These are phyloP conservation scores for Xylariaceae sp. DNA, from an alignment of 2,329 filamentous ascomycete species.

Conservation along the genomic window DNA sequence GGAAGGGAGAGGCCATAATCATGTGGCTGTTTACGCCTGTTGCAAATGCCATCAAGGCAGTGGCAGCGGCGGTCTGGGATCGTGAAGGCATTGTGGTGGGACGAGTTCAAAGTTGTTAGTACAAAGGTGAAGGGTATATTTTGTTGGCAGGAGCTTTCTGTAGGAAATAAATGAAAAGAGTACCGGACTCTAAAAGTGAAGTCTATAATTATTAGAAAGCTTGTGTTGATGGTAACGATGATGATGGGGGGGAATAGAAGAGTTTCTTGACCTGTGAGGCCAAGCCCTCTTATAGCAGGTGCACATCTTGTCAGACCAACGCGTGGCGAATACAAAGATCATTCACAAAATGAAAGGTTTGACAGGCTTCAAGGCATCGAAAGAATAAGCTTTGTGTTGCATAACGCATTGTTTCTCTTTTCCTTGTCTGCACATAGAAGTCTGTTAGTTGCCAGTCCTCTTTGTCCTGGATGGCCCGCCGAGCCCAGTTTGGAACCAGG, in stretches of 20 bases:
- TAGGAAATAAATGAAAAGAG: constrained; percentile 5
- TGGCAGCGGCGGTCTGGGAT: constrained; percentile 24
- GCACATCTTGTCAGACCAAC: no score
- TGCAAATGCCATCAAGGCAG: constrained; percentile 45
- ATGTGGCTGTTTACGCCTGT: constrained; percentile 58
- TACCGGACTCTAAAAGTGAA: constrained; percentile 14
- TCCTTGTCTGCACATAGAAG: no score
- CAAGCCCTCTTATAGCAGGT: neutral
- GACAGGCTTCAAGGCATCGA: no score
- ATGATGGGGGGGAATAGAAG: constrained; percentile 1
- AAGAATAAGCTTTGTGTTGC: no score
- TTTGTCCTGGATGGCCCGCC: no score
- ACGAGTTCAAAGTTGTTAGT: neutral
- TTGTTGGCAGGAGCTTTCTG: no score
- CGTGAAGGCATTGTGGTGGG: constrained; percentile 35
- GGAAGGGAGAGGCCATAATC: constrained; percentile 55
- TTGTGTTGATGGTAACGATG: constrained; percentile 1
- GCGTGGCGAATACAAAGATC: no score
- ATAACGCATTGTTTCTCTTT: no score
- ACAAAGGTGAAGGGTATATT: neutral
- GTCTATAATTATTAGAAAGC: neutral
- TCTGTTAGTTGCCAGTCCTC: no score
- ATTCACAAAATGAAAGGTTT: no score
- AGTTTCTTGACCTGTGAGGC: constrained; percentile 1
- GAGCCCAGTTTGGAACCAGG: no score